Evolutionary conservation across 805 yeast genomes (phyloP), one percentile per base, ranked within the genome.

Genomic region (Brettanomyces naardenensis): DNA sequence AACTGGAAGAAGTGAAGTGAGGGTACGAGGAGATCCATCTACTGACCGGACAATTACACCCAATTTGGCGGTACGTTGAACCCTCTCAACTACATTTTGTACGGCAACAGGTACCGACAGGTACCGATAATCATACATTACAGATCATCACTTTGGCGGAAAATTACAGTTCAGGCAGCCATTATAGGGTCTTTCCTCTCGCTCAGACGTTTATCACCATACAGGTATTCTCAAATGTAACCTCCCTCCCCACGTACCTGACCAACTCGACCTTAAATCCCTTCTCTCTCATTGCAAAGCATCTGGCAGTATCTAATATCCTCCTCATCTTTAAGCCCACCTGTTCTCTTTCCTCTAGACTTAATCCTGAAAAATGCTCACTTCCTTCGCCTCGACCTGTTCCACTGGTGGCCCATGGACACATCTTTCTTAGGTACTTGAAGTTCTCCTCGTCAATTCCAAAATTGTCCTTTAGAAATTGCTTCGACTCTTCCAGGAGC

Each of bases 371-470:
- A 21, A 62, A 59, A 47, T 78, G 85, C 4, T 56, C 54, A 2
- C 60, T 53, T n/a, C 36, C 36, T 10, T 33, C 21, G 11, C 28
- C 25, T 6, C 31, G 13, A 27, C 65, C 73, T 15, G 66, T 51
- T 1, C 95, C 95, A 49, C 80, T 78, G 1, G 90, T 86, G 0
- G 95, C 95, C 95, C 96, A 88, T 3, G 95, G 78, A 11, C 79
- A 82, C 59, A 84, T 66, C 50, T 77, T 80, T 39, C 71, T 70
- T 33, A 89, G 53, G 13, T 50, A 57, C 5, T 45, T 40, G 19
- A 58, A 52, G 39, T 68, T 68, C 6, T 51, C 49, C 6, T 42
- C 44, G 10, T 45, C 46, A 13, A 70, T 53, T 1, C 50, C 46
- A 37, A 61, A 61, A 4, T 56, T 44, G 0, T 46, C 42, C 2